Evolutionary conservation across 225 moss, liverwort and hornwort genomes (phyloP), one percentile per base, ranked within the genome.

Genomic region (Thuidium tamariscinum): DNA sequence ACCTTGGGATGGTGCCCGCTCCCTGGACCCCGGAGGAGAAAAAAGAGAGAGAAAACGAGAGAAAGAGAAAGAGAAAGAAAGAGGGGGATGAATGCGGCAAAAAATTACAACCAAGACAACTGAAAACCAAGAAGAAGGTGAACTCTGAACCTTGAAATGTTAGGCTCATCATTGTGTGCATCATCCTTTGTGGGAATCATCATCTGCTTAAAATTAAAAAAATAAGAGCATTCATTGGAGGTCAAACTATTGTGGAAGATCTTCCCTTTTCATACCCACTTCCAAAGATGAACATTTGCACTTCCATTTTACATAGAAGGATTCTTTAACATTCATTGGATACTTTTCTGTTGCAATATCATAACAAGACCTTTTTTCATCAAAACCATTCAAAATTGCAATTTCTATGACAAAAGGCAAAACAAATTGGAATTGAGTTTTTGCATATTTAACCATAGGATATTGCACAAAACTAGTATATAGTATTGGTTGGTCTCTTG

Each of bases 321-420:
- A n/a, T 65, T 65, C 7, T 64, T 1, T n/a, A 0, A 18, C 20
- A 2, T 20, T 8, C 10, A 66, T 36, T 0, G 3, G 1, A 36
- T 5, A 36, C 2, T 12, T 6, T 3, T 20, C 21, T 11, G 12
- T 0, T 1, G 1, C 1, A 5, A 0, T 2, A 3, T 19, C 1
- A 1, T 65, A 10, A 3, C n/a, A 16, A 34, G 7, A 9, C 44
- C 44, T 44, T 44, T 44, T 44, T 44, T 6, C 44, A 44, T 6
- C 6, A 44, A 9, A 44, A 44, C 6, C 44, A 44, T 6, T 44
- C 44, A 44, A 44, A 44, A 44, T 9, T 44, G 44, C 44, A 6
- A 44, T 44, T 44, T 44, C 44, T 44, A 44, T 44, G 9, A 9
- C 44, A 44, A 44, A 44, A 44, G 9, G 9, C 9, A 6, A 44